Conservation (phyloP, 331 rosid species). For the Arachis monticola region DNA sequence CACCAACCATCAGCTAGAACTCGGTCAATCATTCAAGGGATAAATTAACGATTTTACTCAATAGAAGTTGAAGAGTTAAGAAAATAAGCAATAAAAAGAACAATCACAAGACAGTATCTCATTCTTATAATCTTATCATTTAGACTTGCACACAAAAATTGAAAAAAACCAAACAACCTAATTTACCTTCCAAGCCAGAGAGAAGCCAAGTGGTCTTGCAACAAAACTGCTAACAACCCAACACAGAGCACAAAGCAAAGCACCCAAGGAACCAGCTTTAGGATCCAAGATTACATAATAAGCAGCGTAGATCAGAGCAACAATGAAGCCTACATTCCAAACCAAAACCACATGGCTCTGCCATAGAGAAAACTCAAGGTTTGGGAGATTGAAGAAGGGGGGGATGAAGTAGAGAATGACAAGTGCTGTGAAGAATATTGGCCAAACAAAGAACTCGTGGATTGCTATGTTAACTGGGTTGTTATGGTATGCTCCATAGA, state of each 20-base stretch:
- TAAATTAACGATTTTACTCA: no score
- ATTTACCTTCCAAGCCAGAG: constrained; percentile 86
- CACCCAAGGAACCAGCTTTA: constrained; percentile 81
- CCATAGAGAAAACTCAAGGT: constrained; percentile 45
- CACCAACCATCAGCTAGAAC: no score
- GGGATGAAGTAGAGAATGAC: constrained; percentile 68
- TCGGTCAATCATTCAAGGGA: not conserved
- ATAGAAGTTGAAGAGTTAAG: not conserved
- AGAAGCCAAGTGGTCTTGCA: constrained; percentile 57
- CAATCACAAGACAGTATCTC: not conserved
- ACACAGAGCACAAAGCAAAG: constrained; percentile 64
- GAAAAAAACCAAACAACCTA: not conserved
- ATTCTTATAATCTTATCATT: not conserved
- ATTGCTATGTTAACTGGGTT: constrained; percentile 69
- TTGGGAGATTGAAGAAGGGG: constrained; percentile 56
- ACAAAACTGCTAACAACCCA: constrained; percentile 69
- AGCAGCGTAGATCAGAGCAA: constrained; percentile 56
- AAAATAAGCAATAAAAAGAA: not conserved
- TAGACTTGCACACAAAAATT: not conserved
- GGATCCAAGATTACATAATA: constrained; percentile 66
- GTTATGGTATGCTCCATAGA: constrained; percentile 80
- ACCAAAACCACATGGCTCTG: constrained; percentile 48
- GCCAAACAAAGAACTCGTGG: constrained; percentile 78
- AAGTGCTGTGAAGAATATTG: constrained; percentile 76
- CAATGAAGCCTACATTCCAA: constrained; percentile 66